Evolutionary conservation across 306 rosid species (phyloP).

Genomic region (Acacia crassicarpa): DNA sequence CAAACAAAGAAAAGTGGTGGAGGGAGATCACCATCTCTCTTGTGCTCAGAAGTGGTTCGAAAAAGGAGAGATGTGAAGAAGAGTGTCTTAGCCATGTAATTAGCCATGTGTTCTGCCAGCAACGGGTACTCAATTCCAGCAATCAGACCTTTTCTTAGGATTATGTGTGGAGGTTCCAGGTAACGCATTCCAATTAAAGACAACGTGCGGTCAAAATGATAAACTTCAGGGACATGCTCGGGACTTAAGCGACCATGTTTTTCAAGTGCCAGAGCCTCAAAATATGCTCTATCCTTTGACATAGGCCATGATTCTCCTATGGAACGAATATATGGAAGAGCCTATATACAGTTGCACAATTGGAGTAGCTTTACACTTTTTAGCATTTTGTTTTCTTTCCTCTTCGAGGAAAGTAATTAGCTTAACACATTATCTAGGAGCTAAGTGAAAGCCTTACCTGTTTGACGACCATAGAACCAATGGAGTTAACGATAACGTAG

Average conservation of each 20-base stretch:
- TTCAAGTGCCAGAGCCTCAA: constrained; percentile 65
- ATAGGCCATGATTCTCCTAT: constrained; percentile 95
- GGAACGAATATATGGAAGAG: constrained; percentile 79
- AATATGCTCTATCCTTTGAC: constrained; percentile 90
- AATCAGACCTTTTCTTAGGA: constrained; percentile 45
- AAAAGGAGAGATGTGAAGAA: constrained; percentile 76
- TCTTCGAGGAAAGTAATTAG: background rate
- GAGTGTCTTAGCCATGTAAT: constrained; percentile 77
- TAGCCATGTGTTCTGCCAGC: constrained; percentile 72
- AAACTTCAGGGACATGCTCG: constrained; percentile 74
- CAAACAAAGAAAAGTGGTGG: background rate
- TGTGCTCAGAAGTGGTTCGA: constrained; percentile 68
- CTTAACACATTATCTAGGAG: background rate
- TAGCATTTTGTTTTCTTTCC: background rate
- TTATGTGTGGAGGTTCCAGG: constrained; percentile 89
- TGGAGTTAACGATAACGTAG: constrained; percentile 58
- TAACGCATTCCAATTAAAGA: constrained; percentile 85
- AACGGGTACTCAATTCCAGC: constrained; percentile 79
- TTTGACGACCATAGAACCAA: constrained; percentile 81
- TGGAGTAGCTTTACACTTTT: background rate
- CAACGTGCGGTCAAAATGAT: constrained; percentile 83
- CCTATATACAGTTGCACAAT: constrained; percentile 45
- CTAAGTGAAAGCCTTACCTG: constrained; percentile 48
- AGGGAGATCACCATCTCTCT: constrained; percentile 56
- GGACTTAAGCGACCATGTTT: constrained; percentile 48